Percentiles rank a stretch among this genome's conserved stretches.
These are phyloP conservation scores for Boehmeria nivea DNA, from an alignment of 306 rosid genomes.

Conservation along the genomic window DNA sequence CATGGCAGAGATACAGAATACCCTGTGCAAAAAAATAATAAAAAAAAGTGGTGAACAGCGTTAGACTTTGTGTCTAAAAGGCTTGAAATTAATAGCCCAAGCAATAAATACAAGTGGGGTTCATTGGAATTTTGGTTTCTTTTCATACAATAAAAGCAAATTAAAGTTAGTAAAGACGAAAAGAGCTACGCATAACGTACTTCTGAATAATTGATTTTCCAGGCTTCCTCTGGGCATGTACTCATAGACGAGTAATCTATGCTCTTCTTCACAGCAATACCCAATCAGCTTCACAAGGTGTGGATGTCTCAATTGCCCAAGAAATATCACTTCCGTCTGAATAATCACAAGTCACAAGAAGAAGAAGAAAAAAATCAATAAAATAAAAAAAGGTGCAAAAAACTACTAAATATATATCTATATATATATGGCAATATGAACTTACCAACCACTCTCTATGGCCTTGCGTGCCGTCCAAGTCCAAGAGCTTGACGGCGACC, in stretches of 20 bases:
- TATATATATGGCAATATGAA: background rate
- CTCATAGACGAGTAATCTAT: constrained; percentile 73
- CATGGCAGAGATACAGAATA: constrained; percentile 70
- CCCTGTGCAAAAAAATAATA: constrained; percentile 30
- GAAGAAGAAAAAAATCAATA: background rate
- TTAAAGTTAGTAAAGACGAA: background rate
- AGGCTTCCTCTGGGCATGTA: constrained; percentile 95
- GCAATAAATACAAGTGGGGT: background rate
- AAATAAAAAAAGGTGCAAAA: no score
- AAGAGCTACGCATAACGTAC: constrained; percentile 49
- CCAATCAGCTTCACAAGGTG: constrained; percentile 90
- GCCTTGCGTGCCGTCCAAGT: constrained; percentile 89
- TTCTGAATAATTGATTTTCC: constrained; percentile 86
- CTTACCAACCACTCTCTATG: constrained; percentile 97
- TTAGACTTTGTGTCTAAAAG: no score
- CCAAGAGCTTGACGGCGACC: constrained; percentile 84
- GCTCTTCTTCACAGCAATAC: constrained; percentile 92
- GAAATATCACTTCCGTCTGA: constrained; percentile 88
- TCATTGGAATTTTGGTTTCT: no score
- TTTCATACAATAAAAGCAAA: background rate
- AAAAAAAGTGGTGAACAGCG: background rate
- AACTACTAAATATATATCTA: no score
- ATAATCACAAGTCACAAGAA: background rate
- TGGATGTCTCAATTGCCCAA: constrained; percentile 79
- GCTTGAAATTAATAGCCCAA: background rate